phyloP scores from a whole-genome alignment of 1,139 yeast species.

The Arxiozyma bovina region DNA sequence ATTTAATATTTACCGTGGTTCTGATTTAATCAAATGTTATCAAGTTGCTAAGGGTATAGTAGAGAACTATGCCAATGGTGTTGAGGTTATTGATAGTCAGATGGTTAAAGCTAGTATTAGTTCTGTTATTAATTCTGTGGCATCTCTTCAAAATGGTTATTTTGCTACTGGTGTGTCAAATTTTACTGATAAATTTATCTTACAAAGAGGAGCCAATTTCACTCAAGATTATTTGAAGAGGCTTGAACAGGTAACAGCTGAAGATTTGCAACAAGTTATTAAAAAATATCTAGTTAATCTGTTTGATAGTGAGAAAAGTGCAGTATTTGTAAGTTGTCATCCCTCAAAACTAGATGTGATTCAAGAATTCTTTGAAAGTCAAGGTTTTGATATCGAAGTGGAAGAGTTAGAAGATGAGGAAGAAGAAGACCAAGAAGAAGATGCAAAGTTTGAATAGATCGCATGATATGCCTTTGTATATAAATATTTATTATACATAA shows the following conservation, averaged over 20 bases:
- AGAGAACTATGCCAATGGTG: slow-evolving; percentile 49
- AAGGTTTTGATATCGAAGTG: slow-evolving; percentile 54
- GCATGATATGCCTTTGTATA: neutral
- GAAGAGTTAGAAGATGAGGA: slow-evolving; percentile 43
- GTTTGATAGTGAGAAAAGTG: slow-evolving; percentile 48
- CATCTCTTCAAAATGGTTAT: slow-evolving; percentile 52
- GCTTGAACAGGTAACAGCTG: slow-evolving; percentile 44
- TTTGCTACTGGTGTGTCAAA: slow-evolving; percentile 58
- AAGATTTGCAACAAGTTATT: slow-evolving; percentile 50
- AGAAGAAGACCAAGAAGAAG: slow-evolving; percentile 10
- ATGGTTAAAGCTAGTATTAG: slow-evolving; percentile 67
- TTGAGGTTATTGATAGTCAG: slow-evolving; percentile 44
- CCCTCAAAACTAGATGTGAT: slow-evolving; percentile 50
- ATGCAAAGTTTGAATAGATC: neutral
- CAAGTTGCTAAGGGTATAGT: slow-evolving; percentile 59
- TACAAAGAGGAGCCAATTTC: slow-evolving; percentile 61
- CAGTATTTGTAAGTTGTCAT: slow-evolving; percentile 66
- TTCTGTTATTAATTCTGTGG: slow-evolving; percentile 61
- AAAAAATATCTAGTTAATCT: slow-evolving; percentile 52
- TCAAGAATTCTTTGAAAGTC: slow-evolving; percentile 38
- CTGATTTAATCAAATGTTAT: slow-evolving; percentile 72
- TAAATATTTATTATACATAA: neutral
- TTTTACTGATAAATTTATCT: slow-evolving; percentile 56
- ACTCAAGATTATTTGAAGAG: slow-evolving; percentile 41
- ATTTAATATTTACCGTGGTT: slow-evolving; percentile 69